Conservation (phyloP, 768 basidiomycete genomes). For the Lactarius quietus region DNA sequence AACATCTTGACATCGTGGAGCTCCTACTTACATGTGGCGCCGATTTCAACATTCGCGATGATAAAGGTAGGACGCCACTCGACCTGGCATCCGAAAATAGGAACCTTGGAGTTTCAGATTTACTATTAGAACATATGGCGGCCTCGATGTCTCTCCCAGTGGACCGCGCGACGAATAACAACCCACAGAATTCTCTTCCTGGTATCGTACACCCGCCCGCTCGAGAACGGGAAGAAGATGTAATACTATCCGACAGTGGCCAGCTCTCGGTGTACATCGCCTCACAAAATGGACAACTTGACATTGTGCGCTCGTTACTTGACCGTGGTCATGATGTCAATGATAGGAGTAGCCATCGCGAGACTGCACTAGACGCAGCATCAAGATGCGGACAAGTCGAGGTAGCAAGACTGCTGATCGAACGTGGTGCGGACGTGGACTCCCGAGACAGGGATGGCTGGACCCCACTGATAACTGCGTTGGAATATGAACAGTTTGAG, state of each 20-base stretch:
- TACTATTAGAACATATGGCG: not conserved
- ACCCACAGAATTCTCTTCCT: not conserved
- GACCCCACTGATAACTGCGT: no score
- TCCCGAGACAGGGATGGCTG: no score
- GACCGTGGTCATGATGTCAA: not conserved
- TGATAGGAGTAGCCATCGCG: not conserved
- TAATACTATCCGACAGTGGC: no score
- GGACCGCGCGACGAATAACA: not conserved
- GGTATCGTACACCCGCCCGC: not conserved
- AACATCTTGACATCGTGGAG: not conserved
- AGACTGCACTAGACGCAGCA: not conserved
- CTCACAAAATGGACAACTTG: not conserved
- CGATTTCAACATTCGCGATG: not conserved
- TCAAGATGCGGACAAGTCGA: not conserved
- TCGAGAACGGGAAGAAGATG: no score
- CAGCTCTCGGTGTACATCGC: not conserved
- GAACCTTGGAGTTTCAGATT: not conserved
- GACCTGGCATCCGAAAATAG: not conserved
- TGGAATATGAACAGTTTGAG: no score
- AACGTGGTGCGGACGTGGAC: not conserved
- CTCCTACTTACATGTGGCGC: not conserved
- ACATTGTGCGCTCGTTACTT: not conserved
- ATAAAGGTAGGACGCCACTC: not conserved
- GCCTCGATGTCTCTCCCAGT: not conserved
- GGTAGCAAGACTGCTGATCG: not conserved